Evolutionary conservation across 768 basidiomycete genomes (phyloP).

Genomic region (Chalciporus chontae): DNA sequence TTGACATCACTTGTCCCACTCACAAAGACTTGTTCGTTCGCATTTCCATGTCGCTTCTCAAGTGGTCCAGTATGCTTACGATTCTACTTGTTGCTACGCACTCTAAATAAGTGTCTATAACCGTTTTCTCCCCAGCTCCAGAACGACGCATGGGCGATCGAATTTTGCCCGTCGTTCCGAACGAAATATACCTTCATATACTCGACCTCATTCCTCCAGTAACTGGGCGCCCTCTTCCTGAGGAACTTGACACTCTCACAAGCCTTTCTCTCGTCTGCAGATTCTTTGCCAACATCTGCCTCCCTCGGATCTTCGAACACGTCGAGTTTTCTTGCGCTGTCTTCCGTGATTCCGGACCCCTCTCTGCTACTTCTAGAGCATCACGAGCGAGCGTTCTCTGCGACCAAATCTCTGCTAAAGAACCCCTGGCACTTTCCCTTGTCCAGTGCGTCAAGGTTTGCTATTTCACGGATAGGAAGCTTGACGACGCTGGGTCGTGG

Average conservation of each 20-base stretch:
- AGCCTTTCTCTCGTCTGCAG: slow-evolving; percentile 41
- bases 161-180: slow-evolving; percentile 34
- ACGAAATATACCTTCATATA: slow-evolving; percentile 43
- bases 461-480: slow-evolving; percentile 4
- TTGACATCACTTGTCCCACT: too few species aligned
- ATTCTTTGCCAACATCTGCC: slow-evolving; percentile 38
- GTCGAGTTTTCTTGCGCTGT: slow-evolving; percentile 24
- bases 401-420: slow-evolving; percentile 21
- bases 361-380: not conserved
- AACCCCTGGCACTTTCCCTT: slow-evolving; percentile 28
- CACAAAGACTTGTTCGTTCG: too few species aligned
- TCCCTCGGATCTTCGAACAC: slow-evolving; percentile 38
- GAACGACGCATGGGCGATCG: slow-evolving; percentile 12
- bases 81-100: not conserved
- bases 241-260: slow-evolving; percentile 11
- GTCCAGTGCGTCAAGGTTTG: slow-evolving; percentile 29
- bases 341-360: slow-evolving; percentile 1
- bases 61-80: slow-evolving; percentile 3
- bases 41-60: slow-evolving; percentile 5
- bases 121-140: slow-evolving; percentile 21
- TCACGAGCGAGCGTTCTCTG: slow-evolving; percentile 20
- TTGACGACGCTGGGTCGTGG: not conserved
- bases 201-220: slow-evolving; percentile 32
- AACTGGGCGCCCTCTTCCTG: slow-evolving; percentile 4
- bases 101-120: not conserved